Base-by-base conservation (phyloP, 164 flowering plant genomes). In the Buxus sempervirens region DNA sequence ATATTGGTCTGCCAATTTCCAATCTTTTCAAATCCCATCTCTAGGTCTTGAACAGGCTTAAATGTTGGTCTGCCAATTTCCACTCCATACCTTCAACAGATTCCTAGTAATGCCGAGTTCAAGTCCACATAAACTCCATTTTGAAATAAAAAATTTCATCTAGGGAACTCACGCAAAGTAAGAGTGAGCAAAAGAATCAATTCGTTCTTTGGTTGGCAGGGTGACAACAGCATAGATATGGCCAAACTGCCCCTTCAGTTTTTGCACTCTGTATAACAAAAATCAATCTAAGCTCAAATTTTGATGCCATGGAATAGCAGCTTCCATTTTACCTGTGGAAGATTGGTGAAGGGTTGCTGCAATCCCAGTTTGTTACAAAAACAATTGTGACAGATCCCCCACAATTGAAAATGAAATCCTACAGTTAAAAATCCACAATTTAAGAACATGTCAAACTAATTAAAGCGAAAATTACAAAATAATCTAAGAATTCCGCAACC, bases 391-490 rank as follows among this genome's bases (percentile, higher is more conserved):
- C 88, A 1, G 98, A 96, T 38, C 98, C 99, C 4, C 96, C 97
- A 67, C 94, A 90, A 73, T 90, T 96, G 82, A 96, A 89, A 69
- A 96, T 96, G 68, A 92, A 87, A 70, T 96, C 98, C 99, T 96
- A 66, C 74, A 85, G 64, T 64, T 60, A 26, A 38, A 60, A n/a
- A 45, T n/a, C n/a, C n/a, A n/a, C n/a, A n/a, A 32, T 3, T 32
- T 32, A 32, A 32, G 3, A 32, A 32, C 7, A 7, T 32, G 3
- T 32, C 38, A 32, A 32, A 32, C 38, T 3, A 32, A 32, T 3
- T 32, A 32, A 32, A 32, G 38, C 3, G 38, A 7, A 32, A 32
- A 32, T 3, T n/a, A 32, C 38, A 32, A 32, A 32, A 32, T 7
- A 32, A 32, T 3, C 3, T 3, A 32, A 32, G 38, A 3, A 32